Evolutionary conservation across 805 yeast genomes (phyloP), one percentile per base, ranked within the genome.

Genomic region (Candida loeiensis): DNA sequence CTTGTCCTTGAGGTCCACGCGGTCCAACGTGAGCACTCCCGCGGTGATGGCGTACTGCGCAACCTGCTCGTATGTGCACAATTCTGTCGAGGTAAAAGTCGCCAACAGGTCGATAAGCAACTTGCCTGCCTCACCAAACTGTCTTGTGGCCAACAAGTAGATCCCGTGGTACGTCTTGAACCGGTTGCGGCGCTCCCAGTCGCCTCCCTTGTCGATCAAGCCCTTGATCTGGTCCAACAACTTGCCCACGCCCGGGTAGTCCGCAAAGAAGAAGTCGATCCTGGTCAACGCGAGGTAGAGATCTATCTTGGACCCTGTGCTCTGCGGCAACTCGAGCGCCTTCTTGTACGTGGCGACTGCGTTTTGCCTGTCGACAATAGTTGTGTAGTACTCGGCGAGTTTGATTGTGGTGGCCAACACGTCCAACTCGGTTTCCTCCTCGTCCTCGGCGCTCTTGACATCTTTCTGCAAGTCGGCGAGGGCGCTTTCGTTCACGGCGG

Each of bases 101-200:
- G 98, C 89, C 61, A 93, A 74, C 7, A 95, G 84, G 61, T 90
- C 99, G 48, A 87, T 86, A 53, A 93, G 74, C 46, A 91, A 69
- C 39, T 79, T 79, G 2, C 97, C 79, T 2, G 98, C 96, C 51
- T 86, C 95, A 29, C 69, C 71, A 55, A 93, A 93, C 53, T 87
- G 80, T 56, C 99, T 80, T 20, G 90, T 81, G 6, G 96, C 83
- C 76, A 93, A 67, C 26, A 77, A 68, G 59, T 87, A 86, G 36
- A 93, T 73, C 16, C 99, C 99, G 43, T 77, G 66, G 64, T 93
- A 93, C 4, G 97, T 86, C 69, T 93, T 93, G 72, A 78, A 88
- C 51, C 96, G 72, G 67, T 93, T 93, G 56, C 96, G 81, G 64
- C 99, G 85, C 66, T 93, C 99, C 99, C 99, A 93, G 62, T 93